A percentile compares a stretch with the other conserved stretches of the same genome.
phyloP scores from a whole-genome alignment of 2,329 filamentous ascomycete genomes.

The Fusarium sp. region DNA sequence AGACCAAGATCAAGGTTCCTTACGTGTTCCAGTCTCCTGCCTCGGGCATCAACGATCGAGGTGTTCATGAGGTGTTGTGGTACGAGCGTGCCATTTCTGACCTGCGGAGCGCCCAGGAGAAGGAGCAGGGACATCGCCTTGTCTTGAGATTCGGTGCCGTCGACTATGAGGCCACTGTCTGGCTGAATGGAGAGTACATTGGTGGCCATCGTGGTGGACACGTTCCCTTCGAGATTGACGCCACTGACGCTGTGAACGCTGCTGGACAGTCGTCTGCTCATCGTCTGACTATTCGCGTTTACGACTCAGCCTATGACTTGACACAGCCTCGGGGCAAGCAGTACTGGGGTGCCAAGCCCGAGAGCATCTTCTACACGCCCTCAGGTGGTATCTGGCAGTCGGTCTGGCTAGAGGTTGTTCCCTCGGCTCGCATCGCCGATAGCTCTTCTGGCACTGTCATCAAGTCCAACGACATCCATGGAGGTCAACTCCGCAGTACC shows the following conservation, averaged over 20 bases:
- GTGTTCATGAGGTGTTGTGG: conserved; percentile 76
- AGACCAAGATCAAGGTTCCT: conserved; percentile 70
- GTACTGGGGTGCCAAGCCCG: conserved; percentile 71
- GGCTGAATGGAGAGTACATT: conserved; percentile 65
- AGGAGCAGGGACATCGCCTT: conserved; percentile 55
- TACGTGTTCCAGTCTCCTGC: conserved; percentile 75
- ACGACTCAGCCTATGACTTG: conserved; percentile 73
- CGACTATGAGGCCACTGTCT: conserved; percentile 70
- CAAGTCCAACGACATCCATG: conserved; percentile 64
- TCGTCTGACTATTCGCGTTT: conserved; percentile 67
- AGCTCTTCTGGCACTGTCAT: conserved; percentile 70
- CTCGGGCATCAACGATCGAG: conserved; percentile 71
- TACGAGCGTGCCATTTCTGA: conserved; percentile 69
- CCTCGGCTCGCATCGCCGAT: conserved; percentile 63
- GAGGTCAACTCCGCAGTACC: conserved; percentile 62
- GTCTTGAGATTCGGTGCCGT: conserved; percentile 70
- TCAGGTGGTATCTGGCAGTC: conserved; percentile 70
- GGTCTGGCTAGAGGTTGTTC: conserved; percentile 69
- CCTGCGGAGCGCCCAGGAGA: conserved; percentile 58
- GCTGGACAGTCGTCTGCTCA: conserved; percentile 43
- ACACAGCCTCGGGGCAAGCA: conserved; percentile 77
- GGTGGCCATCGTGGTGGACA: conserved; percentile 70
- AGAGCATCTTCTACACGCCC: conserved; percentile 71
- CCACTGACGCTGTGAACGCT: conserved; percentile 60
- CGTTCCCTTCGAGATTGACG: conserved; percentile 68